A percentile compares a stretch with the other conserved stretches of the same genome.
Evolutionary conservation across 1,284 basidiomycete genomes (phyloP).

Genomic region (Phenoliferia sp.): DNA sequence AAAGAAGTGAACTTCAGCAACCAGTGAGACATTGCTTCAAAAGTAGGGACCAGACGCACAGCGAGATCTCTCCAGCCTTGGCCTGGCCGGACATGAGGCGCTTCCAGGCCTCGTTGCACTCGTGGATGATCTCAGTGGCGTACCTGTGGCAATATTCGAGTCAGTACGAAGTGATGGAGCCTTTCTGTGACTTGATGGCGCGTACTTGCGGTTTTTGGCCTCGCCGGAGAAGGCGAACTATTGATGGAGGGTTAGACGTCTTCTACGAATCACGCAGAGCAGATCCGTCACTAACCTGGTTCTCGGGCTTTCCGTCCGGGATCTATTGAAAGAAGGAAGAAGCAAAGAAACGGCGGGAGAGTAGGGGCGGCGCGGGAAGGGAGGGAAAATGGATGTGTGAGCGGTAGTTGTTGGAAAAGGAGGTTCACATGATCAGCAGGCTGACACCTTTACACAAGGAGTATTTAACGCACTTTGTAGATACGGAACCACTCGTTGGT

Average conservation of each 20-base stretch:
- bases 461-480: slow-evolving; percentile 73
- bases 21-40: neutral
- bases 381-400: no score
- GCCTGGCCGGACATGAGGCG: slow-evolving; percentile 80
- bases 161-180: neutral
- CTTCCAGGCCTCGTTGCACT: slow-evolving; percentile 98
- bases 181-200: neutral
- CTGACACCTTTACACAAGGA: no score
- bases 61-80: slow-evolving; percentile 69
- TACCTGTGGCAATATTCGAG: slow-evolving; percentile 49
- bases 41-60: slow-evolving; percentile 56
- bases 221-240: slow-evolving; percentile 99
- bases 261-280: slow-evolving; percentile 28
- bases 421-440: no score
- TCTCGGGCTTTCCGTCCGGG: slow-evolving; percentile 89
- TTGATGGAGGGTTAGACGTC: slow-evolving; percentile 49
- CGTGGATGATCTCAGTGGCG: slow-evolving; percentile 96
- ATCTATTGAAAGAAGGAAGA: slow-evolving; percentile 39
- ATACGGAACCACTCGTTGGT: slow-evolving; percentile 80
- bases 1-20: neutral
- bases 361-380: no score
- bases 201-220: slow-evolving; percentile 82
- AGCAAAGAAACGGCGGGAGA: no score
- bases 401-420: no score
- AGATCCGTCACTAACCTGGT: slow-evolving; percentile 54